Percentiles rank a stretch among this genome's conserved stretches.
Evolutionary conservation across 352 stramenopile genomes (phyloP).

Genomic region (Phytophthora foliorum): DNA sequence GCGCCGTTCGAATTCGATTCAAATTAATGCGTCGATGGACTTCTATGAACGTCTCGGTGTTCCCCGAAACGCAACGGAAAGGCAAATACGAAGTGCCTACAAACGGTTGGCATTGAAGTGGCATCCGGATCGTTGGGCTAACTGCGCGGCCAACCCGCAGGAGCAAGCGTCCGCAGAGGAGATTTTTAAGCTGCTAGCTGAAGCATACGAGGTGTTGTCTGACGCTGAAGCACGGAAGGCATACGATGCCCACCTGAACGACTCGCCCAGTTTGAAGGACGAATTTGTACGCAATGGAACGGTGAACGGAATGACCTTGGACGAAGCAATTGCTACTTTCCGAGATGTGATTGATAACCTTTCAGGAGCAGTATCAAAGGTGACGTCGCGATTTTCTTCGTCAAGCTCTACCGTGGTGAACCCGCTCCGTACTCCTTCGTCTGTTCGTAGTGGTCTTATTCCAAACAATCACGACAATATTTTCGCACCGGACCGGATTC

Average conservation of each 20-base stretch:
- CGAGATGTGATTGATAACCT: constrained; percentile 77
- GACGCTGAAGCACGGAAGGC: constrained; percentile 63
- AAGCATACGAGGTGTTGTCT: constrained; percentile 86
- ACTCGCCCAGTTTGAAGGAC: constrained; percentile 62
- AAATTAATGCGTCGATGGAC: constrained; percentile 87
- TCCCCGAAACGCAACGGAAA: constrained; percentile 64
- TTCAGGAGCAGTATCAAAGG: constrained; percentile 62
- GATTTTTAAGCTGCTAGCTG: constrained; percentile 87
- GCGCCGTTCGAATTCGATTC: constrained; percentile 79
- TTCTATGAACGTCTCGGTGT: constrained; percentile 88
- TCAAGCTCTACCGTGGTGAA: constrained; percentile 80
- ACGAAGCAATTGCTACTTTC: constrained; percentile 87
- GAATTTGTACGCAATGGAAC: constrained; percentile 85
- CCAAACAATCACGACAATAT: constrained; percentile 90
- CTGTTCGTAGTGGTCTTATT: constrained; percentile 52
- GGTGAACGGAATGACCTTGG: constrained; percentile 84
- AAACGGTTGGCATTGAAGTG: constrained; percentile 85
- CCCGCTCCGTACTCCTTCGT: constrained; percentile 44
- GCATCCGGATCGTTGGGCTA: constrained; percentile 87
- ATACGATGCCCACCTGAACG: constrained; percentile 73
- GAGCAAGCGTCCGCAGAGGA: constrained; percentile 79
- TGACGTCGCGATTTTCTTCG: constrained; percentile 71
- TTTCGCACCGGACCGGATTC: constrained; percentile 77
- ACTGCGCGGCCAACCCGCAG: constrained; percentile 46
- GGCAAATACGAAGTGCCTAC: constrained; percentile 82